Percentiles rank a stretch among this genome's conserved stretches.
Evolutionary conservation across 2,329 filamentous ascomycete genomes (phyloP).

Genomic region (Dendrostoma leiphaemia): DNA sequence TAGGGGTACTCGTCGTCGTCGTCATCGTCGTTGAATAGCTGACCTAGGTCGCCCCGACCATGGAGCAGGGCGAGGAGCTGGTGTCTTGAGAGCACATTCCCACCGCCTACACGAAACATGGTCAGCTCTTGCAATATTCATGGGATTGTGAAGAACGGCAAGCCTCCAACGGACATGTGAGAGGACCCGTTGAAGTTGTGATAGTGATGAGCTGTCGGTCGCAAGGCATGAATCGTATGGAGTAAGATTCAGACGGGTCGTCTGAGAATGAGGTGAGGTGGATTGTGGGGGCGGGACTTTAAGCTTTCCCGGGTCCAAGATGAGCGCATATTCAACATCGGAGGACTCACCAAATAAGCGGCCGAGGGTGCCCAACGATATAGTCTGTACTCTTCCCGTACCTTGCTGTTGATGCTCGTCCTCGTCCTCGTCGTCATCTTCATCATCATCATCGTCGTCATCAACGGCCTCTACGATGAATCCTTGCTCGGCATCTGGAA

Average conservation of each 20-base stretch:
- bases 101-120: too few species aligned
- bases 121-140: neutral
- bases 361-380: slow-evolving; percentile 4
- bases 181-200: too few species aligned
- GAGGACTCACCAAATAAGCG: slow-evolving; percentile 10
- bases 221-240: too few species aligned
- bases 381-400: neutral
- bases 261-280: too few species aligned
- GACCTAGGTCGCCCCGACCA: slow-evolving; percentile 33
- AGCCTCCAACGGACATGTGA: too few species aligned
- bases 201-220: too few species aligned
- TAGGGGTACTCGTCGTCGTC: slow-evolving; percentile 29
- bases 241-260: too few species aligned
- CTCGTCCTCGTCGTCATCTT: slow-evolving; percentile 17
- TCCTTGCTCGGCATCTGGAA: slow-evolving; percentile 17
- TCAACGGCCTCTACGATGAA: slow-evolving; percentile 17
- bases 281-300: neutral
- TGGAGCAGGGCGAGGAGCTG: slow-evolving; percentile 41
- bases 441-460: slow-evolving; percentile 20
- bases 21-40: slow-evolving; percentile 33
- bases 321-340: neutral
- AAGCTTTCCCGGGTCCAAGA: slow-evolving; percentile 1
- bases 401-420: slow-evolving; percentile 3
- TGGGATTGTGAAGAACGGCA: neutral
- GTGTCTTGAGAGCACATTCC: slow-evolving; percentile 15